Base-by-base conservation (phyloP, 345 rosid genomes). In the Salix purpurea region DNA sequence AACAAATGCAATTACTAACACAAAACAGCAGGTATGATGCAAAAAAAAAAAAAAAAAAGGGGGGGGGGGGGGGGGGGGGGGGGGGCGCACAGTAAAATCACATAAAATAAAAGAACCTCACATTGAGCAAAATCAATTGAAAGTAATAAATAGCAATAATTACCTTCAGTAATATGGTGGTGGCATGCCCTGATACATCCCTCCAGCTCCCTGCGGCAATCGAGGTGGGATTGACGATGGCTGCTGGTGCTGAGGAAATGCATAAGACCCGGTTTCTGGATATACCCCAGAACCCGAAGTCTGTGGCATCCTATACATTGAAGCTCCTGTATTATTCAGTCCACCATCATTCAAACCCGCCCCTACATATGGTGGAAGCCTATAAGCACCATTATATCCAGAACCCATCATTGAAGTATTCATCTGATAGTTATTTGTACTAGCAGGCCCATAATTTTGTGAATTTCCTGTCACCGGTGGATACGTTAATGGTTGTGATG, bases 131-230 rank as follows among this genome's bases (percentile, higher is more conserved):
- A 58, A 37, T 37, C 65, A 36, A 24, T 32, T 54, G 6, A 5
- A 28, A 15, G 37, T 2, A n/a, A 34, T 30, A 7, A 30, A 24
- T 16, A 10, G 14, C 50, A 70, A 30, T 40, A 39, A 19, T 36
- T 82, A 74, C 78, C 84, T 81, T 82, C 68, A 77, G 71, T 60
- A 82, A 71, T 82, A 82, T 15, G 84, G 81, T 13, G 84, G 84
- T 13, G 84, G 84, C 73, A 78, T 71, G 40, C 76, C 81, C 65
- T 70, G 84, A 66, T 73, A 77, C 80, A 81, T 81, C 44, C 79
- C 84, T 13, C 81, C 81, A 40, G 81, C 76, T 40, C 84, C 84
- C 23, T 78, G 84, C 32, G 81, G 79, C 72, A 74, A 72, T 77
- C 84, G 74, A 56, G 84, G 84, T 3, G 79, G 81, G 72, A 42